Evolutionary conservation across 2,329 filamentous ascomycete species (phyloP), one percentile per base, ranked within the genome.

Genomic region (Aaosphaeria pasadenensis): DNA sequence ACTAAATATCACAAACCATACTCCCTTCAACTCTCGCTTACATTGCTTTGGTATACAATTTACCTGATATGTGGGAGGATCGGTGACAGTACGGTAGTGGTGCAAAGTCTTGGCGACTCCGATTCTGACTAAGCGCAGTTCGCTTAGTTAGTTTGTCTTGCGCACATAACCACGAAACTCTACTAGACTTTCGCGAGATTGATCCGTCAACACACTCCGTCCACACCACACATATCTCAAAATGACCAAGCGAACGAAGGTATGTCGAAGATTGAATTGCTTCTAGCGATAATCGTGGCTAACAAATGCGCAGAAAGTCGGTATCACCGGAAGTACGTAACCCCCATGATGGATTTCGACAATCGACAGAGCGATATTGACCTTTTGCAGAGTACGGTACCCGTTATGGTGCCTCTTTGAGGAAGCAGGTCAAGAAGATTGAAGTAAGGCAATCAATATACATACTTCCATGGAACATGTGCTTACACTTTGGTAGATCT

Each of bases 361-460:
- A 7, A 28, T 30, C 41, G 13, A 30, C 28, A 95, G 33, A 36
- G 9, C 17, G 17, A 24, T 24, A 24, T 24, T 24, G 17, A 24
- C 17, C 17, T 24, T 24, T 24, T 24, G 17, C 17, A 24, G 17
- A 96, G 86, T 96, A 96, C 81, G 91, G 91, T 84, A 91, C 88
- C 75, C 89, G 91, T 87, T 95, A 88, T 80, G 94, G 92, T 91
- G 92, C 94, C 75, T 97, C 94, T 72, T 90, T 97, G 79, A 90
- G 91, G 81, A 97, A 97, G 86, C 91, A 91, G 77, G 87, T 94
- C 74, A 97, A 97, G 90, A 96, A 96, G 89, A 96, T 96, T 88
- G 94, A 97, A 56, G 62, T 97, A 77, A 24, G 17, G 17, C 17
- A 24, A 24, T 24, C 17, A 24, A 24, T 24, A 24, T 24, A 24